A percentile compares a stretch with the other conserved stretches of the same genome.
phyloP scores from a whole-genome alignment of 805 yeast genomes.

The Sugiyamaella smithiae region DNA sequence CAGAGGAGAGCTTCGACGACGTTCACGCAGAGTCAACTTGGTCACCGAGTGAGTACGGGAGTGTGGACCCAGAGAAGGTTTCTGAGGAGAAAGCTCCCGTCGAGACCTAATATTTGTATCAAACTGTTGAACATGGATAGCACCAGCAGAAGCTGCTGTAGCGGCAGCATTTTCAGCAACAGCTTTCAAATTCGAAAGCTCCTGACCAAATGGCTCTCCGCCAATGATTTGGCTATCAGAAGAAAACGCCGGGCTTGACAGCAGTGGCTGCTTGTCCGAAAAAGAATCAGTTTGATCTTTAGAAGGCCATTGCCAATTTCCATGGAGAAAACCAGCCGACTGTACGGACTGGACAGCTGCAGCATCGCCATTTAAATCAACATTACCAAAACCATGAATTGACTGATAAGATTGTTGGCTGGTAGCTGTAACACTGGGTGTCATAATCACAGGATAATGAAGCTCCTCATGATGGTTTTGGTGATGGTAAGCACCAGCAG shows the following conservation, averaged over 20 bases:
- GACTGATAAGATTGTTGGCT: neutral
- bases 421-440: too few relatives aligned
- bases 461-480: neutral
- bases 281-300: neutral
- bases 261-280: neutral
- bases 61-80: neutral
- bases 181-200: neutral
- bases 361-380: neutral
- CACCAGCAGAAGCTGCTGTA: neutral
- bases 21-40: slow-evolving; percentile 6
- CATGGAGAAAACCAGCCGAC: neutral
- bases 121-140: neutral
- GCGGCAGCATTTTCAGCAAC: neutral
- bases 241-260: neutral
- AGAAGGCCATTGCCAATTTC: neutral
- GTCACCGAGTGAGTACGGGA: neutral
- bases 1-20: slow-evolving; percentile 10
- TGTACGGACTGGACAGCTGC: neutral
- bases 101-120: neutral
- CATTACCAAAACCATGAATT: neutral
- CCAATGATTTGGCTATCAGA: slow-evolving; percentile 1
- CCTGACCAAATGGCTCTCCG: neutral
- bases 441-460: neutral
- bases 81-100: neutral
- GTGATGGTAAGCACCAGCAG: neutral